Evolutionary conservation across 2,329 filamentous ascomycete genomes (phyloP), one percentile per base, ranked within the genome.

Genomic region (Arachnomyces sp.): DNA sequence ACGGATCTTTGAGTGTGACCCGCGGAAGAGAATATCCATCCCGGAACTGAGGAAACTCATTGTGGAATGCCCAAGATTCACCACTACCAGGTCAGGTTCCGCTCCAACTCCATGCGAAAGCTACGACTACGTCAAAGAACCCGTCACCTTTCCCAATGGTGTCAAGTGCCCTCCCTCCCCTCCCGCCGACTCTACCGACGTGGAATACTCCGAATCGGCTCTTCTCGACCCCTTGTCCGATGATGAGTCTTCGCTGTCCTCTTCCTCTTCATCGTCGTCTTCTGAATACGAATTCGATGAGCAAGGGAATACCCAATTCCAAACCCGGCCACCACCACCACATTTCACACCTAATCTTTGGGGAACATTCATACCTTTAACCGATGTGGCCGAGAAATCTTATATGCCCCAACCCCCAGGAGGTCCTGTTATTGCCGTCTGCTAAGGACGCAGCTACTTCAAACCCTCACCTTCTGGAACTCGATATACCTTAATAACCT

Each of bases 1-100:
- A 51, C 79, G 84, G 56, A 85, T 96, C 54, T 98, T 98, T 63
- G 82, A 90, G 57, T 78, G 80, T 62, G 82, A 92, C 65, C 89
- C 92, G 42, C 75, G 80, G 54, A 79, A 86, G 60, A 77, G 92
- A 62, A 89, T 94, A 57, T 82, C 81, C 42, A 75, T 98, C 48
- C 67, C 78, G 41, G 85, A 95, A 65, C 75, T 98, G 41, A 80
- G 84, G 56, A 73, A 78, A 50, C 72, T 83, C 59, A 92, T 96
- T 59, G 61, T 83, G 54, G 74, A 78, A 47, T 95, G 89, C 70
- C 72, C 81, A 25, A 71, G 73, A 49, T 87, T 95, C 62, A 93
- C 72, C 61, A 57, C 60, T 42, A 56, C 53, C 39, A 53, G 57
- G 49, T 45, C 67, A 60, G 57, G 61, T 55, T 45, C 66, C 49